A percentile compares a stretch with the other conserved stretches of the same genome.
These are phyloP conservation scores for Fistulifera solaris DNA, from an alignment of 108 stramenopile genomes.

Conservation along the genomic window DNA sequence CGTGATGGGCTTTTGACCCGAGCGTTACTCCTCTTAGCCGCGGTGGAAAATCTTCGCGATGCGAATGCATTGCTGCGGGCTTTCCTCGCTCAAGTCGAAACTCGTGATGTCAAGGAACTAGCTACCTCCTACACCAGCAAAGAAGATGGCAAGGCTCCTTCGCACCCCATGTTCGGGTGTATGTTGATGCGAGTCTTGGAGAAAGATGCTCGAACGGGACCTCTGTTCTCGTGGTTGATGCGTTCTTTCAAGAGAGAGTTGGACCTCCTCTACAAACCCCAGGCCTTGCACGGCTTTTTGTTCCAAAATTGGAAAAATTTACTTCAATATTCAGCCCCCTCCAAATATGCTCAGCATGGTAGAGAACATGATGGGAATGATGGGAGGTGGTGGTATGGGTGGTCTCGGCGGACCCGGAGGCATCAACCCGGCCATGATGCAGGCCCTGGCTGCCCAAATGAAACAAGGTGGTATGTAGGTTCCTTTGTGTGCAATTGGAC, in stretches of 20 bases:
- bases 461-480: slow-evolving; percentile 12
- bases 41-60: slow-evolving; percentile 74
- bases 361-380: slow-evolving; percentile 84
- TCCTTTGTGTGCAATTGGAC: not conserved
- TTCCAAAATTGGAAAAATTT: slow-evolving; percentile 82
- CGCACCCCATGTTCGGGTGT: slow-evolving; percentile 62
- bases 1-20: slow-evolving; percentile 79
- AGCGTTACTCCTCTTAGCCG: slow-evolving; percentile 48
- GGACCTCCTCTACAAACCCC: slow-evolving; percentile 59
- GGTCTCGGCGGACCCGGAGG: slow-evolving; percentile 17
- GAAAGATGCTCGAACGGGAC: slow-evolving; percentile 73
- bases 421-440: slow-evolving; percentile 85
- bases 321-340: slow-evolving; percentile 84
- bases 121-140: slow-evolving; percentile 67
- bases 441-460: slow-evolving; percentile 50
- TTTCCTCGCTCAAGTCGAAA: slow-evolving; percentile 47
- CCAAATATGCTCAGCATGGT: slow-evolving; percentile 83
- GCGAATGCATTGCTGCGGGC: slow-evolving; percentile 41
- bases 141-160: slow-evolving; percentile 68
- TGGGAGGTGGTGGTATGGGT: slow-evolving; percentile 32
- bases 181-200: slow-evolving; percentile 74
- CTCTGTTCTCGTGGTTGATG: slow-evolving; percentile 72
- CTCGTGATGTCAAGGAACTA: slow-evolving; percentile 39
- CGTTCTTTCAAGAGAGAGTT: slow-evolving; percentile 69
- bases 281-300: slow-evolving; percentile 58